Conservation (phyloP, 495 filamentous ascomycete species). For the Penicillium argentinense region DNA sequence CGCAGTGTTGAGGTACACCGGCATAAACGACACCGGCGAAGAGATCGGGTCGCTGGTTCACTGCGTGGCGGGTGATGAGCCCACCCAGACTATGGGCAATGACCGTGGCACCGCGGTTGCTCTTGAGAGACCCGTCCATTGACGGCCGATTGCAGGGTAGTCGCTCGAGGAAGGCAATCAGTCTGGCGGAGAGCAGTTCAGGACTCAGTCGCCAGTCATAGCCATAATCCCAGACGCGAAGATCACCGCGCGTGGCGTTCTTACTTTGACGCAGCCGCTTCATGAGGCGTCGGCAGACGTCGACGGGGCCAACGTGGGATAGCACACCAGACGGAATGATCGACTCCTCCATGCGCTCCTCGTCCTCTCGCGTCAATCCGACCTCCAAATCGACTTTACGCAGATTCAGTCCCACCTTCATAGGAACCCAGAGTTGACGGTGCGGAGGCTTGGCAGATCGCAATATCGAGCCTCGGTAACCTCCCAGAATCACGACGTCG, state of each 20-base stretch:
- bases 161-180: slow-evolving; percentile 69
- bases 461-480: slow-evolving; percentile 85
- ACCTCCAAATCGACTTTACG: slow-evolving; percentile 91
- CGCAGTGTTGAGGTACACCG: slow-evolving; percentile 79
- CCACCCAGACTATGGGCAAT: slow-evolving; percentile 91
- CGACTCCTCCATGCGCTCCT: slow-evolving; percentile 76
- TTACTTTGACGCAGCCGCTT: slow-evolving; percentile 72
- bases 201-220: slow-evolving; percentile 96
- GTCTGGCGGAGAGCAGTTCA: slow-evolving; percentile 64
- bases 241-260: slow-evolving; percentile 65
- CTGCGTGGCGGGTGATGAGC: slow-evolving; percentile 83
- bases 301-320: slow-evolving; percentile 86
- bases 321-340: slow-evolving; percentile 86
- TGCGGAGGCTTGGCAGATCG: slow-evolving; percentile 80
- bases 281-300: slow-evolving; percentile 80
- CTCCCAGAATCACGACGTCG: slow-evolving; percentile 86
- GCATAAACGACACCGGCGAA: slow-evolving; percentile 87
- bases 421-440: slow-evolving; percentile 86
- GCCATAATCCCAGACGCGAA: slow-evolving; percentile 86
- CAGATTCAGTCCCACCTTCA: slow-evolving; percentile 91
- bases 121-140: slow-evolving; percentile 1
- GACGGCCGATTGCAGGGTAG: slow-evolving; percentile 65
- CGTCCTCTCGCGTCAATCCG: slow-evolving; percentile 78
- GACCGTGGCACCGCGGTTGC: slow-evolving; percentile 66
- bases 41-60: slow-evolving; percentile 84